These are phyloP conservation scores for Diaporthe sp. DNA, from an alignment of 2,329 filamentous ascomycete species.

Conservation along the genomic window DNA sequence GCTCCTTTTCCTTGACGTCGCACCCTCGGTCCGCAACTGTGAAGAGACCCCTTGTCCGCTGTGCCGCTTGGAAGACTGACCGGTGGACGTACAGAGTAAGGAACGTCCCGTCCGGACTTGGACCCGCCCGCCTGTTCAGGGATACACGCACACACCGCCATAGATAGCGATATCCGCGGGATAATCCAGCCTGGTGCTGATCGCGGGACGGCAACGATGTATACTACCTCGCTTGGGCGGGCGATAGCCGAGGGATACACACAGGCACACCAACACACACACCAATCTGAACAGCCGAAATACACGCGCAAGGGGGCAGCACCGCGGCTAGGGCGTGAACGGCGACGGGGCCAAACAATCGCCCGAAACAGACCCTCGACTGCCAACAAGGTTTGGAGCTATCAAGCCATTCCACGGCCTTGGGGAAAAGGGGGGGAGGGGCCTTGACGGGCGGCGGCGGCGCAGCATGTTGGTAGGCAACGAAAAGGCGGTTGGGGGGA, in stretches of 20 bases:
- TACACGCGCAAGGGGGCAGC: conserved; percentile 12
- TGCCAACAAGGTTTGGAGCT: conserved; percentile 25
- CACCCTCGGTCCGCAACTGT: conserved; percentile 3
- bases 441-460: not conserved
- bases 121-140: not conserved
- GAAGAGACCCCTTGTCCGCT: not conserved
- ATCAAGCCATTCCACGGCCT: conserved; percentile 15
- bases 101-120: conserved; percentile 7
- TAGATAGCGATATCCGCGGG: not conserved
- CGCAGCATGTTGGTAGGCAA: not conserved
- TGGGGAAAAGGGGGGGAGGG: not conserved
- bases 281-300: not conserved
- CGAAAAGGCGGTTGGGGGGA: not conserved
- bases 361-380: conserved; percentile 15
- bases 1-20: not conserved
- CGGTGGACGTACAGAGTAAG: conserved; percentile 16
- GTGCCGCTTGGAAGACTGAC: conserved; percentile 16
- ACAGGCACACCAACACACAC: not conserved
- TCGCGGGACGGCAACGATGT: not conserved
- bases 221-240: not conserved
- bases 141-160: not conserved
- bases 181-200: not conserved
- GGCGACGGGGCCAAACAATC: conserved; percentile 1
- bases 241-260: conserved; percentile 10
- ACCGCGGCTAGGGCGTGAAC: conserved; percentile 17